Evolutionary conservation across 495 filamentous ascomycete species (phyloP).

Genomic region (Aspergillus biplanus): DNA sequence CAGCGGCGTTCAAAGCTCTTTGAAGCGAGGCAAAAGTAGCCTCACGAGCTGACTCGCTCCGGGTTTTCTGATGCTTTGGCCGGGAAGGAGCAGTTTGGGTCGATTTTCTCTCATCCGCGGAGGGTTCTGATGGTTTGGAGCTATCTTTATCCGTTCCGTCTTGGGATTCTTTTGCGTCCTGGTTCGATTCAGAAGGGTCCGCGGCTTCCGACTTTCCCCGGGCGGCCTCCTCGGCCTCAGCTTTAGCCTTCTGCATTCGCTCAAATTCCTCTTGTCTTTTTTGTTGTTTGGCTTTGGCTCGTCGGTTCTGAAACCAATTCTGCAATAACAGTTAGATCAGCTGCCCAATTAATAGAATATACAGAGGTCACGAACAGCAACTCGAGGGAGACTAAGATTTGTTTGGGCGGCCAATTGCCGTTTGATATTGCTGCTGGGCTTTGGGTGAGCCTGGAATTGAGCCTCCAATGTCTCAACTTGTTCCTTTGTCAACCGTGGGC

Average conservation of each 20-base stretch:
- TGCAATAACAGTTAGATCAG: constrained; percentile 37
- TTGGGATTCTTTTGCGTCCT: constrained; percentile 27
- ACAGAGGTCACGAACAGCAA: constrained; percentile 63
- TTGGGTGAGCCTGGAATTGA: constrained; percentile 75
- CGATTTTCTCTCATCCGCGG: constrained; percentile 30
- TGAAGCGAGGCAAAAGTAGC: constrained; percentile 52
- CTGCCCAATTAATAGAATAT: neutral
- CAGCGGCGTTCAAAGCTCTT: constrained; percentile 49
- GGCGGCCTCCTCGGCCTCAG: constrained; percentile 47
- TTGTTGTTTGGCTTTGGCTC: constrained; percentile 81
- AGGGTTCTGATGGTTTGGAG: constrained; percentile 34
- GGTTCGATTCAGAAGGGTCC: constrained; percentile 32
- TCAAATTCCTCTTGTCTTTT: constrained; percentile 69
- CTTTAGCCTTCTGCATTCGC: constrained; percentile 59
- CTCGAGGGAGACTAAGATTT: constrained; percentile 71
- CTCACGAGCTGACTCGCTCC: constrained; percentile 47
- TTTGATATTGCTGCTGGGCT: constrained; percentile 77
- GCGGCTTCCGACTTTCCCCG: constrained; percentile 38
- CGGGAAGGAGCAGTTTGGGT: constrained; percentile 26
- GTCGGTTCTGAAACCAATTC: constrained; percentile 94
- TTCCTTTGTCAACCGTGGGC: constrained; percentile 76
- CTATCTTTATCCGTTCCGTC: constrained; percentile 37
- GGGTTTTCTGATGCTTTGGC: constrained; percentile 45
- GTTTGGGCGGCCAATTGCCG: constrained; percentile 72
- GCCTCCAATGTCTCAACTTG: constrained; percentile 78